These are phyloP conservation scores for Pisolithus albus DNA, from an alignment of 768 basidiomycete genomes.

Conservation along the genomic window DNA sequence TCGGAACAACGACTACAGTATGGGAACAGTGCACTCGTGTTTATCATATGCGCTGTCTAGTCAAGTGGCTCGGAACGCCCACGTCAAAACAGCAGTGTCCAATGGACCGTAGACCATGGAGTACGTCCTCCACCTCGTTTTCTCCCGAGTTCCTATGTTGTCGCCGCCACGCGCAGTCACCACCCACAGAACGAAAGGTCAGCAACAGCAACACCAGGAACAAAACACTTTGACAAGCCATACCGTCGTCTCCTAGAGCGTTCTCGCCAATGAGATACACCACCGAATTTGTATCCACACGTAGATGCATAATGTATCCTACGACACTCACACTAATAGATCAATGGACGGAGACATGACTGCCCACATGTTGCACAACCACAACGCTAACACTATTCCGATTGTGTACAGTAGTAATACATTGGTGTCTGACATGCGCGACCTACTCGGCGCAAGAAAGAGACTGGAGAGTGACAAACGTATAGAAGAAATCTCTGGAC, in stretches of 20 bases:
- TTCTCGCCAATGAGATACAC: background rate
- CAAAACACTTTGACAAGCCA: background rate
- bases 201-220: conserved; percentile 3
- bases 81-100: conserved; percentile 94
- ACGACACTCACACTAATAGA: too few relatives aligned
- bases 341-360: too few relatives aligned
- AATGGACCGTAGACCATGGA: conserved; percentile 93
- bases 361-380: too few relatives aligned
- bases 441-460: too few relatives aligned
- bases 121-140: conserved; percentile 47
- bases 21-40: conserved; percentile 95
- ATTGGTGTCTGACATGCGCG: too few relatives aligned
- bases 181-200: conserved; percentile 49
- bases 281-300: too few relatives aligned
- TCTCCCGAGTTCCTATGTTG: too few relatives aligned
- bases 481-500: background rate
- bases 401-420: too few relatives aligned
- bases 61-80: conserved; percentile 90
- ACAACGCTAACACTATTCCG: too few relatives aligned
- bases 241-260: background rate
- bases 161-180: too few relatives aligned
- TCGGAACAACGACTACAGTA: conserved; percentile 41
- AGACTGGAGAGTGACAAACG: too few relatives aligned
- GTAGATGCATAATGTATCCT: too few relatives aligned
- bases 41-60: conserved; percentile 97